Evolutionary conservation across 768 basidiomycete genomes (phyloP).

Genomic region (Coprinopsis marcescibilis): DNA sequence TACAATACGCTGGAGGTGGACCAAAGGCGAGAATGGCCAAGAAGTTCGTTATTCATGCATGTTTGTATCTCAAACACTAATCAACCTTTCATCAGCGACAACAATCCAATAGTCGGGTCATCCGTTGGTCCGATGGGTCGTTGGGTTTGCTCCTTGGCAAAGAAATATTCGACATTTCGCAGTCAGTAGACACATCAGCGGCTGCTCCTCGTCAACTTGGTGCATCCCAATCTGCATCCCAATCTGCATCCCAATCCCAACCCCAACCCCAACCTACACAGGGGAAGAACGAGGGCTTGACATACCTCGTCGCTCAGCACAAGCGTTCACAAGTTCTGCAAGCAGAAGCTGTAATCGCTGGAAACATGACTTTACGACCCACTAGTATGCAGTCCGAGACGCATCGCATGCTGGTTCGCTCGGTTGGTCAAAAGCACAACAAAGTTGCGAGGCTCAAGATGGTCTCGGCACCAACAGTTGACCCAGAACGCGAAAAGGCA

Average conservation of each 20-base stretch:
- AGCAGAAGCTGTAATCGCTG: slow-evolving; percentile 76
- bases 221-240: slow-evolving; percentile 33
- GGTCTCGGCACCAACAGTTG: slow-evolving; percentile 70
- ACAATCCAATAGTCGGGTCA: slow-evolving; percentile 86
- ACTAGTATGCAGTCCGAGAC: slow-evolving; percentile 89
- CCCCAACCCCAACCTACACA: slow-evolving; percentile 28
- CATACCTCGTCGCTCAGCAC: slow-evolving; percentile 87
- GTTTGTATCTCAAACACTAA: slow-evolving; percentile 2
- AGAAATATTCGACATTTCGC: slow-evolving; percentile 88
- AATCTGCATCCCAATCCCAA: slow-evolving; percentile 38
- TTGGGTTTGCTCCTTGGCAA: slow-evolving; percentile 87
- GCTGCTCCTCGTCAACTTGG: slow-evolving; percentile 54
- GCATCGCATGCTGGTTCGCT: slow-evolving; percentile 82
- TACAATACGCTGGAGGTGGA: slow-evolving; percentile 94
- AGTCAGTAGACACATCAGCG: slow-evolving; percentile 73
- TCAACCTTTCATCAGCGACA: slow-evolving; percentile 45
- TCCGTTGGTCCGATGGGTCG: slow-evolving; percentile 95
- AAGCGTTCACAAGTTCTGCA: slow-evolving; percentile 84
- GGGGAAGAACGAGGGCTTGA: slow-evolving; percentile 64
- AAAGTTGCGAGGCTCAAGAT: slow-evolving; percentile 75
- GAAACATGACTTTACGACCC: slow-evolving; percentile 78
- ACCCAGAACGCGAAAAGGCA: slow-evolving; percentile 68
- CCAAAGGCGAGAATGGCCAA: slow-evolving; percentile 63
- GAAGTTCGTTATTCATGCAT: slow-evolving; percentile 57
- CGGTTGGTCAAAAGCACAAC: slow-evolving; percentile 80